A percentile compares a stretch with the other conserved stretches of the same genome.
Conservation (phyloP, 1,284 basidiomycete genomes). For the Puccinia polysora region DNA sequence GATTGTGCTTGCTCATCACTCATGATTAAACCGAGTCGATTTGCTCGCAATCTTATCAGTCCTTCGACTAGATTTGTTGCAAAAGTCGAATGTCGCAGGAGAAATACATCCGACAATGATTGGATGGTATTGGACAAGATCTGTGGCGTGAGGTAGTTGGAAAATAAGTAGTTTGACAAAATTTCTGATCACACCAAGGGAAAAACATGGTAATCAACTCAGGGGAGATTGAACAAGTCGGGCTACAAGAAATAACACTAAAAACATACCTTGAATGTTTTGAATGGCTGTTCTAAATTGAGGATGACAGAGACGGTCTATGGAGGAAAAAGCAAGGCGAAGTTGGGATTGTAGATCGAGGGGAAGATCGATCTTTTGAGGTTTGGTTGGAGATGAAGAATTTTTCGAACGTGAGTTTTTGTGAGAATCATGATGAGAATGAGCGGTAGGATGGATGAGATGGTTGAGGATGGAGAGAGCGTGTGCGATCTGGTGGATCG, state of each 20-base stretch:
- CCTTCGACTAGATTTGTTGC: constrained; percentile 9
- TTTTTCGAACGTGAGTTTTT: not conserved
- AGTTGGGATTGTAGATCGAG: constrained; percentile 8
- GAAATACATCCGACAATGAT: constrained; percentile 20
- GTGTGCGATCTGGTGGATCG: constrained; percentile 6
- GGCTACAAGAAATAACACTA: not conserved
- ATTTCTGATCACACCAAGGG: constrained; percentile 2
- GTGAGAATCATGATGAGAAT: not conserved
- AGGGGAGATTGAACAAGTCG: not conserved
- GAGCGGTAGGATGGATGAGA: not conserved
- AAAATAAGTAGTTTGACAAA: constrained; percentile 32
- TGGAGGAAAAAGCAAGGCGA: not conserved
- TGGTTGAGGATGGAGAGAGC: constrained; percentile 21
- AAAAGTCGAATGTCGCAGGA: constrained; percentile 5
- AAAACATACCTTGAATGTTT: constrained; percentile 15
- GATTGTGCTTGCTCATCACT: not conserved
- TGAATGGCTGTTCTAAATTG: constrained; percentile 18
- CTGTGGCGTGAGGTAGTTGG: constrained; percentile 27
- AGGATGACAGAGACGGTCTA: constrained; percentile 23
- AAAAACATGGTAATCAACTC: not conserved
- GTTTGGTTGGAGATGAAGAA: not conserved
- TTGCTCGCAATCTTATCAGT: not conserved
- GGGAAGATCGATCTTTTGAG: constrained; percentile 4
- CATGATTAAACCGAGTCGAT: not conserved
- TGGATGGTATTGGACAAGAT: constrained; percentile 5